Base-by-base conservation (phyloP, 2,329 filamentous ascomycete species). In the Beauveria sp. region DNA sequence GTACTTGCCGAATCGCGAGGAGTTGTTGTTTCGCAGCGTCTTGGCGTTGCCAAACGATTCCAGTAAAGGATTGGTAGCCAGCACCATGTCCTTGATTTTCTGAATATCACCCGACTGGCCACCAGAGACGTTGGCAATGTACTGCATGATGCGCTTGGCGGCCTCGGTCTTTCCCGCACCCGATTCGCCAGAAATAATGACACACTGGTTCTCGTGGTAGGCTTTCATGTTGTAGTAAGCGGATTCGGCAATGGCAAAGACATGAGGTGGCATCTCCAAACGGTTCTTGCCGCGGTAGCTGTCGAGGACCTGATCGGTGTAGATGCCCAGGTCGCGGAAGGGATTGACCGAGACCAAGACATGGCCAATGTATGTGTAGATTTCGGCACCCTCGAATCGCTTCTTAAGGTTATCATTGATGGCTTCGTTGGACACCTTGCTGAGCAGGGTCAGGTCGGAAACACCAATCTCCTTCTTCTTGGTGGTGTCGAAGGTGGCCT, bases 391-490 rank as follows among this genome's bases (percentile, higher is more conserved):
- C 73, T 98, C 91, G 76, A 99, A 99, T 65, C 95, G 87, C 80
- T 98, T 96, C 82, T 97, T 96, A 75, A 99, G 75, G 75, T 99
- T 99, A 62, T 98, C 95, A 79, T 99, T 99, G 81, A 99, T 99
- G 64, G 93, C 93, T 76, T 99, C 95, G 76, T 99, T 98, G 67
- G 93, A 96, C 66, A 99, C 96, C 77, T 98, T 98, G 81, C 93
- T 97, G 72, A 99, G 89, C 70, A 99, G 81, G 4, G 95, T 99
- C 73, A 99, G 83, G 81, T 99, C 95, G 60, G 95, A 97, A 60
- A 99, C 95, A 67, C 95, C 95, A 69, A 99, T 95, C 77, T 99
- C 93, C 84, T 96, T 98, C 87, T 98, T 99, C 84, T 98, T 98
- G 67, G 88, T 90, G 64, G 87, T 91, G 75, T 99, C 95, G 77